A percentile compares a stretch with the other conserved stretches of the same genome.
Conservation (phyloP, 225 moss, liverwort and hornwort species). For the Polytrichum formosum region DNA sequence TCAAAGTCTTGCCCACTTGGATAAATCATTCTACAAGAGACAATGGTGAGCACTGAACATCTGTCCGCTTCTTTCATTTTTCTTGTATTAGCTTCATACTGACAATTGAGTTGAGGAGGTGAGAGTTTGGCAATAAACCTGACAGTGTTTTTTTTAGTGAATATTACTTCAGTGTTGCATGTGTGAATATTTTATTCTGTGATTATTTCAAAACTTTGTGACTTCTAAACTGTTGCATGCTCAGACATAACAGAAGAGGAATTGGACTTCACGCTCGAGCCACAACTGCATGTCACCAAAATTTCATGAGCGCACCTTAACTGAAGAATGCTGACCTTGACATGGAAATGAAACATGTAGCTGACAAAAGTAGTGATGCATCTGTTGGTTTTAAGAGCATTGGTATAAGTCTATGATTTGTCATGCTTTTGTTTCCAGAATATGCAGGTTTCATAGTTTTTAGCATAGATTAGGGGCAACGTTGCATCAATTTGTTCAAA, state of each 20-base stretch:
- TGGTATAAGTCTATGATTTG: not conserved
- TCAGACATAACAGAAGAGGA: slow-evolving; percentile 21
- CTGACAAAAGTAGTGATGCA: slow-evolving; percentile 4
- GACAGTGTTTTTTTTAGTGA: too few relatives aligned
- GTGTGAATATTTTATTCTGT: not conserved
- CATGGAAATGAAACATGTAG: slow-evolving; percentile 10
- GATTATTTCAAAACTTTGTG: not conserved
- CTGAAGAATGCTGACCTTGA: slow-evolving; percentile 28
- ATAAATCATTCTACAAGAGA: slow-evolving; percentile 14
- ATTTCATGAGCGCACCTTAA: slow-evolving; percentile 14
- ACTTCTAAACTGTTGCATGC: not conserved
- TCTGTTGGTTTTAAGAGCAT: slow-evolving; percentile 1
- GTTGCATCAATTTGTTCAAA: too few relatives aligned
- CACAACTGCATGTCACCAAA: slow-evolving; percentile 3
- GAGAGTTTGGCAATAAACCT: too few relatives aligned
- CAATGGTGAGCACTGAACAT: slow-evolving; percentile 19
- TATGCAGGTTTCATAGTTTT: not conserved
- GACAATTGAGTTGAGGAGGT: not conserved
- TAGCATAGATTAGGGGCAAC: not conserved
- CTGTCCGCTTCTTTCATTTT: not conserved
- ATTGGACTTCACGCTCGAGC: slow-evolving; percentile 19
- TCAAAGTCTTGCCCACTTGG: slow-evolving; percentile 22
- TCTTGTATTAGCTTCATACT: not conserved
- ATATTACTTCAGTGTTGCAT: not conserved
- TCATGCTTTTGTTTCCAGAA: slow-evolving; percentile 1